Evolutionary conservation across 768 basidiomycete species (phyloP).

Genomic region (Zangia roseola): DNA sequence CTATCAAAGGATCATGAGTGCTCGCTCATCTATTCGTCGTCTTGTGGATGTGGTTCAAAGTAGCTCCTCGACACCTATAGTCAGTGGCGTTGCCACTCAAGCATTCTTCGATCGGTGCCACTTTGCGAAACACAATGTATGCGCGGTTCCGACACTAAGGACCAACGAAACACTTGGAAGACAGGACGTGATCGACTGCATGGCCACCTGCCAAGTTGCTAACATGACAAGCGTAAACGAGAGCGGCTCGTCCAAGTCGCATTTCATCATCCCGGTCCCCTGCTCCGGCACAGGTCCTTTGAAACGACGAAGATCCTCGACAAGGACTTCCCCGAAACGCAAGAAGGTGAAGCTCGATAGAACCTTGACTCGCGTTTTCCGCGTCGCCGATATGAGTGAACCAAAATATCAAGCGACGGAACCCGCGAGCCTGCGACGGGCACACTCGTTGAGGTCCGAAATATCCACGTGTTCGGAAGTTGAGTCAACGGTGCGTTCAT

Average conservation of each 20-base stretch:
- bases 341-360: conserved; percentile 22
- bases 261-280: not conserved
- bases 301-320: conserved; percentile 17
- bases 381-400: not conserved
- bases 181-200: not conserved
- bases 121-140: conserved; percentile 6
- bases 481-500: conserved; percentile 8
- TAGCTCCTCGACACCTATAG: not conserved
- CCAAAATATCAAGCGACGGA: conserved; percentile 25
- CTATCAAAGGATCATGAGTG: not conserved
- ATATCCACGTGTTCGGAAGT: conserved; percentile 9
- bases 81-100: not conserved
- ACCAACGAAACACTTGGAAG: not conserved
- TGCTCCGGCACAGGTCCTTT: not conserved
- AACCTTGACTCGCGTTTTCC: not conserved
- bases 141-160: not conserved
- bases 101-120: not conserved
- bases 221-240: not conserved
- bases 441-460: conserved; percentile 37
- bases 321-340: not conserved
- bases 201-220: not conserved
- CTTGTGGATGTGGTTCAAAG: not conserved
- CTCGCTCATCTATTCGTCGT: not conserved
- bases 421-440: conserved; percentile 43
- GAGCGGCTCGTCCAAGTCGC: not conserved